These are phyloP conservation scores for Saccharum hybrid DNA, from an alignment of 202 grass and related monocot genomes.

Conservation along the genomic window DNA sequence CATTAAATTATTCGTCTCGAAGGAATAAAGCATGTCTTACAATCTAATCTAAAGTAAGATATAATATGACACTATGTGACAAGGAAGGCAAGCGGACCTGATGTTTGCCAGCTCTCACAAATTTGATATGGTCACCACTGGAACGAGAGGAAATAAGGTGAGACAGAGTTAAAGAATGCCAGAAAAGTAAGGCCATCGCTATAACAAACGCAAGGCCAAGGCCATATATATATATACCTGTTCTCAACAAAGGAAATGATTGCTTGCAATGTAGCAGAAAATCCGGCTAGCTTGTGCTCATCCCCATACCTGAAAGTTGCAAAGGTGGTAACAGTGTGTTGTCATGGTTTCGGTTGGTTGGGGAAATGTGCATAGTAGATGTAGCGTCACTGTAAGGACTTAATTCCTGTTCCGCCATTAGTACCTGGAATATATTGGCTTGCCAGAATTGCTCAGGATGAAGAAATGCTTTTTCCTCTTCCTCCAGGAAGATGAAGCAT, in stretches of 20 bases:
- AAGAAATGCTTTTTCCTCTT: constrained; percentile 99
- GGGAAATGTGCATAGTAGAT: constrained; percentile 11
- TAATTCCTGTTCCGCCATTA: background rate
- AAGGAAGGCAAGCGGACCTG: constrained; percentile 63
- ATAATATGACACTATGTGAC: background rate
- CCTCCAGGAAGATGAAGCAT: constrained; percentile 91
- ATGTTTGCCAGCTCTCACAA: constrained; percentile 93
- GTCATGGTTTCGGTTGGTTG: background rate
- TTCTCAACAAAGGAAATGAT: constrained; percentile 98
- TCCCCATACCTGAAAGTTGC: constrained; percentile 80
- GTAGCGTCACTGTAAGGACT: background rate
- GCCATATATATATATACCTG: constrained; percentile 55
- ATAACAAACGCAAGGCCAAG: background rate
- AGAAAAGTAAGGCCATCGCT: background rate
- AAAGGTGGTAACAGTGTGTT: too few relatives aligned
- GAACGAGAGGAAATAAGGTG: constrained; percentile 15
- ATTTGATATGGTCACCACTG: constrained; percentile 91
- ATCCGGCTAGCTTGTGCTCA: constrained; percentile 95
- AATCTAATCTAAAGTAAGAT: background rate
- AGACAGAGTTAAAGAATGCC: background rate
- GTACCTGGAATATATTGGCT: constrained; percentile 96
- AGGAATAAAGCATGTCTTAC: background rate
- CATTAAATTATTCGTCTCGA: background rate
- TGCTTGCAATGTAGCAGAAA: constrained; percentile 94
- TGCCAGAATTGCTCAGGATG: constrained; percentile 92